These are phyloP conservation scores for Gossypium schwendimanii DNA, from an alignment of 441 rosid species.

Conservation along the genomic window DNA sequence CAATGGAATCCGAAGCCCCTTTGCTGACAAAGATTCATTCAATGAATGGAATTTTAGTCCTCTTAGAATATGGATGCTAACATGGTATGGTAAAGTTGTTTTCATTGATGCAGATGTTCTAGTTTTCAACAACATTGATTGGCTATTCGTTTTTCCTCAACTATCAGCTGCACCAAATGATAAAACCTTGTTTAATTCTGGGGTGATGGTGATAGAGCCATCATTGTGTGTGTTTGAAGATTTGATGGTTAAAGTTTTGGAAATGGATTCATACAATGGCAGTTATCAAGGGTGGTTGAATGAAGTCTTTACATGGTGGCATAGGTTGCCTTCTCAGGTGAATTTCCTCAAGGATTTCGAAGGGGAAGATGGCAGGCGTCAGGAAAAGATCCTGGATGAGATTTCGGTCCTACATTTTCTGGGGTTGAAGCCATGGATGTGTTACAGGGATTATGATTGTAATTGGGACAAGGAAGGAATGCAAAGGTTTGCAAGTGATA, in stretches of 20 bases:
- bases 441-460: slow-evolving; percentile 77
- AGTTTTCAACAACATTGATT: slow-evolving; percentile 44
- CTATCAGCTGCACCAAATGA: slow-evolving; percentile 50
- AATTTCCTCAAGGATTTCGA: slow-evolving; percentile 44
- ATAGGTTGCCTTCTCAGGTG: slow-evolving; percentile 43
- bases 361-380: background rate
- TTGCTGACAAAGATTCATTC: slow-evolving; percentile 38
- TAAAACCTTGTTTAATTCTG: slow-evolving; percentile 49
- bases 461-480: slow-evolving; percentile 56
- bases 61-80: slow-evolving; percentile 59
- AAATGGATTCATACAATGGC: slow-evolving; percentile 51
- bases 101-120: slow-evolving; percentile 65
- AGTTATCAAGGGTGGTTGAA: slow-evolving; percentile 83
- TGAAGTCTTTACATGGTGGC: slow-evolving; percentile 83
- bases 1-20: slow-evolving; percentile 52
- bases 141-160: slow-evolving; percentile 50
- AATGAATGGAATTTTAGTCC: slow-evolving; percentile 79
- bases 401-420: slow-evolving; percentile 50
- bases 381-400: background rate
- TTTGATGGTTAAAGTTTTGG: slow-evolving; percentile 32
- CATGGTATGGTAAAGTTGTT: slow-evolving; percentile 47
- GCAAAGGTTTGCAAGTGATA: slow-evolving; percentile 50
- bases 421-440: slow-evolving; percentile 81
- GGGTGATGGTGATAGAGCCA: slow-evolving; percentile 84
- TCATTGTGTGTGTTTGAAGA: slow-evolving; percentile 51